These are phyloP conservation scores for Moelleriella libera DNA, from an alignment of 2,329 filamentous ascomycete genomes.

Conservation along the genomic window DNA sequence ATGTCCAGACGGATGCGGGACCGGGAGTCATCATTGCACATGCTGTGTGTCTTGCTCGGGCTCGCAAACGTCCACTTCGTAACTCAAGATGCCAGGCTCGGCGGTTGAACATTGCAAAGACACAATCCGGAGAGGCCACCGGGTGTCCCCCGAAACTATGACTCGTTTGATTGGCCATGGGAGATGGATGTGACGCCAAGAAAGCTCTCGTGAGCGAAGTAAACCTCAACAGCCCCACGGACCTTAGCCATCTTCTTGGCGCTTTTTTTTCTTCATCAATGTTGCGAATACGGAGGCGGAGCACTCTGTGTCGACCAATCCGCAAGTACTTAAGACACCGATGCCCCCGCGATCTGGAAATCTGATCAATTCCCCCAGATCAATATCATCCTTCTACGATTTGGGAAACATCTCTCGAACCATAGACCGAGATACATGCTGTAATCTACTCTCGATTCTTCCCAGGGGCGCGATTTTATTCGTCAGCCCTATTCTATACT, in stretches of 20 bases:
- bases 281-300: neutral
- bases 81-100: too few species aligned
- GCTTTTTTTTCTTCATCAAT: neutral
- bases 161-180: neutral
- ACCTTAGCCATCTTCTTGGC: conserved; percentile 1
- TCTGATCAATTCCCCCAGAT: neutral
- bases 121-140: neutral
- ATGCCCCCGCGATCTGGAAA: neutral
- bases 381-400: neutral
- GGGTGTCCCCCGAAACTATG: neutral
- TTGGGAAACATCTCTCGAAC: neutral
- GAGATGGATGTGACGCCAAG: conserved; percentile 1
- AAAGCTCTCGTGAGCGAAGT: neutral
- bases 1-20: too few species aligned
- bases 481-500: too few species aligned
- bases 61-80: too few species aligned
- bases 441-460: too few species aligned
- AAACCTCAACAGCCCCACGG: conserved; percentile 1
- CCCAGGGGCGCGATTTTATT: too few species aligned
- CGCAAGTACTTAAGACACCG: conserved; percentile 2
- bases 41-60: too few species aligned
- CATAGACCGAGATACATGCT: neutral
- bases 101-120: neutral
- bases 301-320: neutral
- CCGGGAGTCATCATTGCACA: too few species aligned